Conservation (phyloP, 352 stramenopile genomes). For the Paralagenidium karlingii region DNA sequence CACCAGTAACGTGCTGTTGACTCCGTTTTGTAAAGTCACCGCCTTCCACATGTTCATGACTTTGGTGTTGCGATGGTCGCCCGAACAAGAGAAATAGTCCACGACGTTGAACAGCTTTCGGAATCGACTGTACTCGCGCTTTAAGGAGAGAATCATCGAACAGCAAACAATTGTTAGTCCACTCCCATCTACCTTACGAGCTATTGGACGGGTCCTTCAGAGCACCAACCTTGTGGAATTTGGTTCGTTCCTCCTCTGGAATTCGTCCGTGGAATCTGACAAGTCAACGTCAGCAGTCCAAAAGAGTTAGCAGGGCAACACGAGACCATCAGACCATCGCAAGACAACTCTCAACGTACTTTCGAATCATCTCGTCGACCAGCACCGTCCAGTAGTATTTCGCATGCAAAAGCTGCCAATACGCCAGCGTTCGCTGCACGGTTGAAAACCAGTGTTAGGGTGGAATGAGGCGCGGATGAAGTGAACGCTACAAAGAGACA, state of each 20-base stretch:
- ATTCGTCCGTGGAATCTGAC: slow-evolving; percentile 40
- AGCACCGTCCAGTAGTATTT: slow-evolving; percentile 67
- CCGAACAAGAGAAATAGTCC: slow-evolving; percentile 51
- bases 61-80: slow-evolving; percentile 11
- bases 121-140: slow-evolving; percentile 54
- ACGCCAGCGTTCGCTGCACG: slow-evolving; percentile 46
- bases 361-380: slow-evolving; percentile 40
- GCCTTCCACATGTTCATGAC: slow-evolving; percentile 67
- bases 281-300: too few species aligned
- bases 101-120: too few species aligned
- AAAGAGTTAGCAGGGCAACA: too few species aligned
- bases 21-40: slow-evolving; percentile 21
- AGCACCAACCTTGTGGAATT: slow-evolving; percentile 55
- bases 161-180: too few species aligned
- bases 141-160: too few species aligned
- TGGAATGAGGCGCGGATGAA: too few species aligned
- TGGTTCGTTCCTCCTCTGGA: slow-evolving; percentile 13
- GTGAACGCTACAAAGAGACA: too few species aligned
- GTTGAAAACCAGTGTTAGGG: too few species aligned
- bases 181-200: too few species aligned
- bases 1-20: slow-evolving; percentile 44
- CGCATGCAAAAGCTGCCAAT: slow-evolving; percentile 69
- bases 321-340: too few species aligned
- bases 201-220: too few species aligned
- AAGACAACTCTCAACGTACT: slow-evolving; percentile 19